phyloP scores from a whole-genome alignment of 768 basidiomycete genomes.

The Lactarius quietus region DNA sequence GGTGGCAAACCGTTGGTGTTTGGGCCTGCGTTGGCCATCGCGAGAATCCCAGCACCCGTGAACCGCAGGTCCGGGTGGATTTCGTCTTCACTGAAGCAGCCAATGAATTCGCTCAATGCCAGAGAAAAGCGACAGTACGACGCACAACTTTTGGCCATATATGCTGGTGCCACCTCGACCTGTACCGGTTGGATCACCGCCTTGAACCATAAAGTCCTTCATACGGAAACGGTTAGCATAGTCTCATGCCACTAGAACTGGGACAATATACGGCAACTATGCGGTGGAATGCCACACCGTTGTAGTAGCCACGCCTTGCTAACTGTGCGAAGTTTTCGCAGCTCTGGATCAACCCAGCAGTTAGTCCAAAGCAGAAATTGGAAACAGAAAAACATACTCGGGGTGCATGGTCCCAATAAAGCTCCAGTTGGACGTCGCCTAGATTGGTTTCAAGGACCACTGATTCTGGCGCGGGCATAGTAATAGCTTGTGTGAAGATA shows the following conservation, averaged over 20 bases:
- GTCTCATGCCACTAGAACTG: conserved; percentile 6
- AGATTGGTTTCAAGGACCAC: conserved; percentile 79
- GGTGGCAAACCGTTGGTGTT: conserved; percentile 68
- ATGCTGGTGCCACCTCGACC: conserved; percentile 89
- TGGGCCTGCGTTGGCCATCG: conserved; percentile 97
- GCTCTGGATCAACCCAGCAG: conserved; percentile 49
- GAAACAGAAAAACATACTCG: conserved; percentile 37
- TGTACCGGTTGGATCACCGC: conserved; percentile 93
- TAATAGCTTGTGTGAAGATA: background rate
- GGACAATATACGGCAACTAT: conserved; percentile 67
- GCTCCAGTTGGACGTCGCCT: conserved; percentile 84
- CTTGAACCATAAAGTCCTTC: conserved; percentile 97
- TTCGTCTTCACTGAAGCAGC: conserved; percentile 69
- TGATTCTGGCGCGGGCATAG: conserved; percentile 38
- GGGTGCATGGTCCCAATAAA: conserved; percentile 93
- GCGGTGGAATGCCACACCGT: conserved; percentile 84
- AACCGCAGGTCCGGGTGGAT: conserved; percentile 88
- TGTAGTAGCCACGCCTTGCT: conserved; percentile 90
- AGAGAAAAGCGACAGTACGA: conserved; percentile 20
- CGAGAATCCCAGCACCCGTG: conserved; percentile 93
- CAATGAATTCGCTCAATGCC: background rate
- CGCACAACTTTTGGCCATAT: conserved; percentile 84
- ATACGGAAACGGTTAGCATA: background rate
- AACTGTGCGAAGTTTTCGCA: conserved; percentile 95
- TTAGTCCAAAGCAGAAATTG: conserved; percentile 1